A percentile compares a stretch with the other conserved stretches of the same genome.
Evolutionary conservation across 208 protist genomes (phyloP).

Genomic region (Trichomonas tenax): DNA sequence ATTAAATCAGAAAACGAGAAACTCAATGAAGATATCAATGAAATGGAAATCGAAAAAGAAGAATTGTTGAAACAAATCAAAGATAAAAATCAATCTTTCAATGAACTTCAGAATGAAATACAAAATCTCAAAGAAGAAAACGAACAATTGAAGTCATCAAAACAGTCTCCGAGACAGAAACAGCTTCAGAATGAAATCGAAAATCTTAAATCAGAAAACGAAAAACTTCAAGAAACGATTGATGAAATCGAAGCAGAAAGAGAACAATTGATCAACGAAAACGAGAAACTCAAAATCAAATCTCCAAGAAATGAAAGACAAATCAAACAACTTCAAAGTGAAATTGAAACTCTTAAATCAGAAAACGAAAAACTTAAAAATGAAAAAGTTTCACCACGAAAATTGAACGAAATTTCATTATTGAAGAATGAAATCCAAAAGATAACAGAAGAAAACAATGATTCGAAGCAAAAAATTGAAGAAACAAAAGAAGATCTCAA

Average conservation of each 20-base stretch:
- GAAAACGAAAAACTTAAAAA: neutral
- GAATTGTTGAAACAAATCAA: no score
- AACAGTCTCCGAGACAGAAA: no score
- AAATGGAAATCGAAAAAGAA: no score
- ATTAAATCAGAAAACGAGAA: neutral
- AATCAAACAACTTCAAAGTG: neutral
- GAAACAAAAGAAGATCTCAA: neutral
- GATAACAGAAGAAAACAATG: no score
- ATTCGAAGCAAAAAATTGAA: neutral
- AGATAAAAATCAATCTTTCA: no score
- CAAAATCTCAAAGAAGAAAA: no score
- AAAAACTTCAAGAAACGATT: neutral
- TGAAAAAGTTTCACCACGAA: neutral
- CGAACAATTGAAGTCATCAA: no score
- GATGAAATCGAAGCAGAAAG: neutral
- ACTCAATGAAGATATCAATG: neutral
- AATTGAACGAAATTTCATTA: no score
- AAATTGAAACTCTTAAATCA: no score
- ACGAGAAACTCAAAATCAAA: neutral
- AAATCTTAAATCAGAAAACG: neutral
- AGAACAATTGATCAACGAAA: neutral
- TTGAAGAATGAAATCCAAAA: no score
- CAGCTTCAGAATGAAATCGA: neutral
- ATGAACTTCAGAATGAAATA: no score
- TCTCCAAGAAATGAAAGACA: neutral